Evolutionary conservation across 495 filamentous ascomycete species (phyloP), one percentile per base, ranked within the genome.

Genomic region (Aspergillus ostianus): DNA sequence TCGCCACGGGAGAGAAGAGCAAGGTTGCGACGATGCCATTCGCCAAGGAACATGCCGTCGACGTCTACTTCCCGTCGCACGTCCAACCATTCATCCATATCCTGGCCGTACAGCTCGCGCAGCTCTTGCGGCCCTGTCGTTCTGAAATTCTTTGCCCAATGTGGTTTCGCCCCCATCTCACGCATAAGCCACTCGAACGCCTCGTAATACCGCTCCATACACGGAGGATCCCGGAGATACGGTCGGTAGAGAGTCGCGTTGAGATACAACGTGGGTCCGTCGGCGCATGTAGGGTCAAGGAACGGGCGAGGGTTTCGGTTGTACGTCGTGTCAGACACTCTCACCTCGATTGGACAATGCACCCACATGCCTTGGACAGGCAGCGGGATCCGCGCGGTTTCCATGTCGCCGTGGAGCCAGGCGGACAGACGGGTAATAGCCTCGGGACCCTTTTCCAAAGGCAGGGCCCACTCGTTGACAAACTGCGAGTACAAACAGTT

Each of bases 381-480:
- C 72, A 92, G 93, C 0, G 94, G 95, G 60, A 98, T 97, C 29
- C 74, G 72, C 15, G 81, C 74, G 8, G 75, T 77, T 59, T 75
- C 66, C 48, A 76, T 57, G 61, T 87, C 83, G 36, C 85, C 80
- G 63, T 93, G 83, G 51, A 98, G 77, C 94, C 94, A 98, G 29
- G 89, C 85, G 27, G 86, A 87, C 19, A 98, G 81, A 26, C 94
- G 87, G 27, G 74, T 82, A 29, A 98, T 86, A 3, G 93, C 91
- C 71, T 96, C 93, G 18, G 94, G 94, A 0, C 95, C 94, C 60
- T 89, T 87, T 63, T 85, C 74, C n/a, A 98, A 76, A 7, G 94
- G 94, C 51, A 98, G 82, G 5, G 93, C 93, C 94, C 94, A 98
- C 70, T 98, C 94, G 70, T 98, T 96, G 49, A 98, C 94, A 65